Evolutionary conservation across 257 asterid species (phyloP).

Genomic region (Thymus quinquecostatus): DNA sequence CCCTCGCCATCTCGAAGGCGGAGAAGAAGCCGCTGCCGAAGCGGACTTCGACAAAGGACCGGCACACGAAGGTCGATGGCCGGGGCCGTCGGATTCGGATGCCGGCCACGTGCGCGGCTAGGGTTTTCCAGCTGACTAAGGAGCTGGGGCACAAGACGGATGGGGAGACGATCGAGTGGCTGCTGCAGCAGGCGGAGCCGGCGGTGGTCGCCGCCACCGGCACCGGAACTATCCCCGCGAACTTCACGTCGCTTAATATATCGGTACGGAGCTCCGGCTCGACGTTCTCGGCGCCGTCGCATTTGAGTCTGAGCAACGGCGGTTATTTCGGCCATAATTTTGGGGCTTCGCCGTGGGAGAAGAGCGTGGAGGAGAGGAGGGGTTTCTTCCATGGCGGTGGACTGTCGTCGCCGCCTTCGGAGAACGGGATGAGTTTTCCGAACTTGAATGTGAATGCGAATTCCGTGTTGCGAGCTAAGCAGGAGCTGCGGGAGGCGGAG

Average conservation of each 20-base stretch:
- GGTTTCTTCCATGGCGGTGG: slow-evolving; percentile 42
- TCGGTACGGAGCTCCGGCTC: slow-evolving; percentile 64
- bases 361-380: slow-evolving; percentile 19
- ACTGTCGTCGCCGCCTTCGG: slow-evolving; percentile 30
- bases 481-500: slow-evolving; percentile 42
- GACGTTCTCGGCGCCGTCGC: slow-evolving; percentile 56
- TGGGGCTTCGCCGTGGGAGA: not conserved
- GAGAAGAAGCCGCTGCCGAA: slow-evolving; percentile 54
- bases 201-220: slow-evolving; percentile 91
- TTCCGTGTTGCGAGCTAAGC: slow-evolving; percentile 50
- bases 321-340: slow-evolving; percentile 33
- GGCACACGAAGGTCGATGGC: slow-evolving; percentile 63
- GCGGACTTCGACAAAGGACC: slow-evolving; percentile 56
- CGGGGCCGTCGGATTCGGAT: slow-evolving; percentile 74
- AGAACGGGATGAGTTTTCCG: slow-evolving; percentile 35
- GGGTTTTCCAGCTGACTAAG: slow-evolving; percentile 79
- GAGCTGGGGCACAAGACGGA: slow-evolving; percentile 60
- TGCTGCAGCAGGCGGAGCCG: slow-evolving; percentile 86
- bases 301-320: slow-evolving; percentile 30
- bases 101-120: slow-evolving; percentile 82
- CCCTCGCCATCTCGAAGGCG: not conserved
- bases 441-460: not conserved
- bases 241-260: slow-evolving; percentile 66
- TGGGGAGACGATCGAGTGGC: slow-evolving; percentile 58
- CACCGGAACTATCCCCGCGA: slow-evolving; percentile 86